Percentiles rank a stretch among this genome's conserved stretches.
phyloP scores from a whole-genome alignment of 148 eudicot species.

The Chenopodium quinoa region DNA sequence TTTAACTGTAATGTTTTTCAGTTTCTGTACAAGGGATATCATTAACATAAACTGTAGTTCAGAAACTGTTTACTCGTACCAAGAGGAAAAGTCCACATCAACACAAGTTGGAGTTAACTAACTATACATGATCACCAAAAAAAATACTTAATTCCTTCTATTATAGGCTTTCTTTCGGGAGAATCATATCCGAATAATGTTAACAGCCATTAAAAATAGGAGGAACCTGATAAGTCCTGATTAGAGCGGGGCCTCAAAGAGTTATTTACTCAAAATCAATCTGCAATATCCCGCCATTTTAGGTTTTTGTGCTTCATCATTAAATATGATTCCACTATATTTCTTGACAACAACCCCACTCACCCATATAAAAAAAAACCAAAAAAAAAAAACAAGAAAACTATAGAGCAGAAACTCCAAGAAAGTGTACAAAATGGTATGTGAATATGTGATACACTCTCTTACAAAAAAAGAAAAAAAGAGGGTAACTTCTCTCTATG shows the following conservation, averaged over 20 bases:
- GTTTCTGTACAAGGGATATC: conserved; percentile 7
- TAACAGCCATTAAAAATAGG: conserved; percentile 31
- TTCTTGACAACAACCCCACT: conserved; percentile 13
- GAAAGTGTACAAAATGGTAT: background rate
- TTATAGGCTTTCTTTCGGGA: conserved; percentile 19
- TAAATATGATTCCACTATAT: conserved; percentile 15
- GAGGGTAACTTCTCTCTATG: background rate
- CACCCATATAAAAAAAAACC: background rate
- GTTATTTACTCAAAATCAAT: conserved; percentile 26
- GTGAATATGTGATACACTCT: background rate
- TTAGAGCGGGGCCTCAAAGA: conserved; percentile 13
- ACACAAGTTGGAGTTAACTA: conserved; percentile 25
- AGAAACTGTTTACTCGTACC: background rate
- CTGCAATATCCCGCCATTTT: conserved; percentile 25
- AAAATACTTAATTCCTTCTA: conserved; percentile 22
- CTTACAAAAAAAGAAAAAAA: background rate
- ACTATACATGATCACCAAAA: conserved; percentile 19
- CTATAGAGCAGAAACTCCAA: background rate
- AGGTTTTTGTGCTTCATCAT: conserved; percentile 27
- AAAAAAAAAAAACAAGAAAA: background rate
- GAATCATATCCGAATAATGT: conserved; percentile 30
- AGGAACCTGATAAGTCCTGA: conserved; percentile 19
- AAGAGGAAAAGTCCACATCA: conserved; percentile 9
- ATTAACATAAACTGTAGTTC: background rate
- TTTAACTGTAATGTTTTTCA: conserved; percentile 2